Conservation (phyloP, 2,329 filamentous ascomycete genomes). For the Pestalotiopsis fici region DNA sequence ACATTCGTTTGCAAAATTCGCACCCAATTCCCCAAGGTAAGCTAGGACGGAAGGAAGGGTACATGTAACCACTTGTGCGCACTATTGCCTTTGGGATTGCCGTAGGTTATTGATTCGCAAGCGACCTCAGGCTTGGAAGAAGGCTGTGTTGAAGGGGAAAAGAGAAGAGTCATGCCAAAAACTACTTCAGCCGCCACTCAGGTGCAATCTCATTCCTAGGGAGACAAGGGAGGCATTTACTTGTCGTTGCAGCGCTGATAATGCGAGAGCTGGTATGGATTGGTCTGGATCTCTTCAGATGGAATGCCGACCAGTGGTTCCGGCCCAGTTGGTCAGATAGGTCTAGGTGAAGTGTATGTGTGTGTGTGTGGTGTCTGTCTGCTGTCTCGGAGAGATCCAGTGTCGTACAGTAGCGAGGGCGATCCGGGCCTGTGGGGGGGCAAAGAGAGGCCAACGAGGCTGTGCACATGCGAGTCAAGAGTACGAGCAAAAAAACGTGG, state of each 20-base stretch:
- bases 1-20: neutral
- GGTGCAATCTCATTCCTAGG: neutral
- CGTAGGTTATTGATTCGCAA: neutral
- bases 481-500: neutral
- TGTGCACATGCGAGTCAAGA: slow-evolving; percentile 16
- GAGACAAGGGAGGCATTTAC: neutral
- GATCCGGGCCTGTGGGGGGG: slow-evolving; percentile 4
- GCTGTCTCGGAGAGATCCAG: neutral
- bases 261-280: neutral
- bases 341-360: neutral
- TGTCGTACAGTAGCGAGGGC: neutral
- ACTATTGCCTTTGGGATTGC: neutral
- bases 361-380: neutral
- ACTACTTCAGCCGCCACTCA: neutral
- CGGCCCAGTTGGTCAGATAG: neutral
- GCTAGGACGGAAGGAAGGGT: neutral
- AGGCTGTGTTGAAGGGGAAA: slow-evolving; percentile 1
- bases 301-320: neutral
- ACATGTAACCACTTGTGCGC: neutral
- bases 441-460: slow-evolving; percentile 26
- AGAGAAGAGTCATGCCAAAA: neutral
- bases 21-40: neutral
- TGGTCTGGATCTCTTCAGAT: neutral
- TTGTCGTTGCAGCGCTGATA: neutral
- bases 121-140: slow-evolving; percentile 5